Evolutionary conservation across 108 stramenopile species (phyloP), one percentile per base, ranked within the genome.

Genomic region (Skeletonema marinoi): DNA sequence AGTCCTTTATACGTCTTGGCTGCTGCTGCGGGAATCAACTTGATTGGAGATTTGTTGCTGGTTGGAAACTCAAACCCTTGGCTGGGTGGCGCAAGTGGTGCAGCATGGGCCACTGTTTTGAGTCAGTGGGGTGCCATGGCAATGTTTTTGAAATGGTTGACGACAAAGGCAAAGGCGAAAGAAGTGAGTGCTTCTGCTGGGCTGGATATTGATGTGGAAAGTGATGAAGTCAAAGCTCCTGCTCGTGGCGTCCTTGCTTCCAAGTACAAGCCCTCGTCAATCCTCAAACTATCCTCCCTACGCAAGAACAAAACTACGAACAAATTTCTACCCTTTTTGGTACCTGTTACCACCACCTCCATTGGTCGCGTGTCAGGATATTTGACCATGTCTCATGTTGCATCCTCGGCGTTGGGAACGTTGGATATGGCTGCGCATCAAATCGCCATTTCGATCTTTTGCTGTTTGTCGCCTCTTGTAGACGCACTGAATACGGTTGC

Each of bases 31-130:
- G 62, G 89, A 1, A 88, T 93, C 51, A 96, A 96, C 66, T 87
- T 91, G 68, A 72, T 89, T 2, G 91, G 91, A 10, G 95, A 96
- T 76, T 67, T 83, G 32, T 25, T 87, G 9, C 83, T 96, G n/a
- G 93, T 95, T 2, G 83, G 90, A 5, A 68, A 70, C 30, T 59
- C 65, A 3, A 73, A 89, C 71, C 70, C 80, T 0, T 83, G 80
- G 78, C 80, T 94, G 60, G 91, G 93, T 21, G 95, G 95, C 11
- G 88, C 91, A 1, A 90, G 92, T 0, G 95, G 95, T 30, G 95
- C 95, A 10, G 92, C 95, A n/a, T 96, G 95, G 95, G 95, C 95
- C 2, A 96, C 95, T 3, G 88, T 90, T 21, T 85, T 93, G 61
- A 89, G 88, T 36, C 95, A 93, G 54, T 96, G 88, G 77, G 88